phyloP scores from a whole-genome alignment of 2,329 filamentous ascomycete species.

The Xylariomycetidae sp. region DNA sequence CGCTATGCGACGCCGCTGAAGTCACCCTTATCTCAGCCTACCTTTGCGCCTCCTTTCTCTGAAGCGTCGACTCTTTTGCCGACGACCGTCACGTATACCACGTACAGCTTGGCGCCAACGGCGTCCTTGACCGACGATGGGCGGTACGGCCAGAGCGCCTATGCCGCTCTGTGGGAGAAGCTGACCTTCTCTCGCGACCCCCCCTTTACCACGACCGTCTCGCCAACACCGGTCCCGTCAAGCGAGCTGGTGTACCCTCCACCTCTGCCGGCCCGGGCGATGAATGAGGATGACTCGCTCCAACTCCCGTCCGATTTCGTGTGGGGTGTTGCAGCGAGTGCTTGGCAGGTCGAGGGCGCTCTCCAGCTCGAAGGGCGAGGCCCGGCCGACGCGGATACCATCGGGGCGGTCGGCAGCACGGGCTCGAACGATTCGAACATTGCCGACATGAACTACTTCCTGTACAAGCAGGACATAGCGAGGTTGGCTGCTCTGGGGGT shows the following conservation, averaged over 20 bases:
- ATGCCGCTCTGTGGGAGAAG: constrained; percentile 6
- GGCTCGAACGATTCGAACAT: constrained; percentile 25
- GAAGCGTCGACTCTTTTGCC: constrained; percentile 1
- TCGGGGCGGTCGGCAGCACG: constrained; percentile 16
- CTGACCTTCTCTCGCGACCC: constrained; percentile 2
- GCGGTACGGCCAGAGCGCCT: constrained; percentile 6
- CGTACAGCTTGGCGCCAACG: constrained; percentile 1
- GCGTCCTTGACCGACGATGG: constrained; percentile 1
- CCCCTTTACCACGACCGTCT: constrained; percentile 40
- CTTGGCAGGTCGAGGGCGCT: constrained; percentile 41
- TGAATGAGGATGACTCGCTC: constrained; percentile 34
- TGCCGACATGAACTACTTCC: constrained; percentile 46
- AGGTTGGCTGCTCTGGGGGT: constrained; percentile 45
- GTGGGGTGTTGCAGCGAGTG: constrained; percentile 43
- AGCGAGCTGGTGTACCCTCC: constrained; percentile 51
- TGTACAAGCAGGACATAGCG: constrained; percentile 52
- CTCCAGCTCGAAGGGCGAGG: constrained; percentile 36
- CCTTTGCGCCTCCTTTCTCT: constrained; percentile 1
- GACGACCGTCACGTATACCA: constrained; percentile 1
- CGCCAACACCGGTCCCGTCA: constrained; percentile 47
- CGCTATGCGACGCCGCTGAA: constrained; percentile 1
- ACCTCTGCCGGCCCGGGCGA: constrained; percentile 8
- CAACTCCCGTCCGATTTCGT: constrained; percentile 42
- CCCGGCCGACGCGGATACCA: constrained; percentile 37
- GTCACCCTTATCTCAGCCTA: constrained; percentile 1